Conservation (phyloP, 805 yeast species). For the Komagataella ulmi region DNA sequence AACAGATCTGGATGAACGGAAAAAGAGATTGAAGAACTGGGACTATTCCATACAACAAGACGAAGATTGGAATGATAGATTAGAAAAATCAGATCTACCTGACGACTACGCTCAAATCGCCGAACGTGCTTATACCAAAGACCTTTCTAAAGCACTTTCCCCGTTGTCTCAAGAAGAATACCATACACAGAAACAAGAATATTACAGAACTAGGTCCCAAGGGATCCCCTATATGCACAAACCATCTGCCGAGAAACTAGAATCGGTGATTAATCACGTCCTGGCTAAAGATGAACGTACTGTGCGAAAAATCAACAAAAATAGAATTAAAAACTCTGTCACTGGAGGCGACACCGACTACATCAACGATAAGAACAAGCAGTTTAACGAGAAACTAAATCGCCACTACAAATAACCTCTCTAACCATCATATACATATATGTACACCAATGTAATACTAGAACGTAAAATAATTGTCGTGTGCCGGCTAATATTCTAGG, state of each 20-base stretch:
- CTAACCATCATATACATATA: conserved; percentile 8
- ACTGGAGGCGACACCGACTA: conserved; percentile 23
- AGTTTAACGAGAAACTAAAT: conserved; percentile 56
- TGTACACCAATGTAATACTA: conserved; percentile 9
- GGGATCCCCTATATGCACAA: neutral
- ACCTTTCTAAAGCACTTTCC: neutral
- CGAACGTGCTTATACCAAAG: neutral
- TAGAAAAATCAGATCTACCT: neutral
- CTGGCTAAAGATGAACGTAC: neutral
- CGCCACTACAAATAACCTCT: conserved; percentile 29
- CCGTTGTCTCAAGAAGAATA: neutral
- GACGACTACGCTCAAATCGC: neutral
- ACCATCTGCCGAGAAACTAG: neutral
- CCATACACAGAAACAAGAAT: neutral
- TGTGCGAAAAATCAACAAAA: neutral
- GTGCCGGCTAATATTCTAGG: neutral
- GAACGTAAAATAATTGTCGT: neutral
- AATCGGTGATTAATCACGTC: neutral
- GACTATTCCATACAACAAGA: neutral
- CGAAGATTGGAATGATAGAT: neutral
- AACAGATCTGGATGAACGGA: neutral
- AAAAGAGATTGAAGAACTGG: neutral
- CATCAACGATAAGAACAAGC: conserved; percentile 61
- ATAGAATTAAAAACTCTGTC: neutral
- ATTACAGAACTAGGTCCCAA: neutral